Conservation (phyloP, 495 filamentous ascomycete species). For the Talaromyces borbonicus region DNA sequence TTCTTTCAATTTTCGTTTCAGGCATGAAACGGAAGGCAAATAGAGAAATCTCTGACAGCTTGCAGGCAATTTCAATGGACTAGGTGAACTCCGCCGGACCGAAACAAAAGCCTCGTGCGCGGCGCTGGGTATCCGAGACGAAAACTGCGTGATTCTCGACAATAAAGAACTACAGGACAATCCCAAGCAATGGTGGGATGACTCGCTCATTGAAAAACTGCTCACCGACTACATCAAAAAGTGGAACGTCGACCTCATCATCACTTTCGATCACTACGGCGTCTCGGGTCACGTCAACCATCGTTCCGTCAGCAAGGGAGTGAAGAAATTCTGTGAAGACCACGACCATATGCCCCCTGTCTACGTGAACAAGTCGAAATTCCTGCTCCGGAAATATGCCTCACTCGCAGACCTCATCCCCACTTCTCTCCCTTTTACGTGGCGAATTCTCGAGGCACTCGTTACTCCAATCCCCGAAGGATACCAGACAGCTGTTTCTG, state of each 20-base stretch:
- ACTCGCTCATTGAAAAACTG: slow-evolving; percentile 18
- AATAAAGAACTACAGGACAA: slow-evolving; percentile 28
- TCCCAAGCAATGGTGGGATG: slow-evolving; percentile 32
- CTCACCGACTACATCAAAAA: slow-evolving; percentile 24
- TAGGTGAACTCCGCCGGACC: slow-evolving; percentile 21
- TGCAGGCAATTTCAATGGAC: slow-evolving; percentile 31
- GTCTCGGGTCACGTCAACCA: slow-evolving; percentile 35
- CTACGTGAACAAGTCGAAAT: slow-evolving; percentile 26
- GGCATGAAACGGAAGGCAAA: background rate
- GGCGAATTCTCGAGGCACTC: slow-evolving; percentile 25
- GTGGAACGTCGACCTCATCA: slow-evolving; percentile 34
- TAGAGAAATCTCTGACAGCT: background rate
- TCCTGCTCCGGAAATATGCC: slow-evolving; percentile 29
- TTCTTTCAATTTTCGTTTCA: too few species aligned
- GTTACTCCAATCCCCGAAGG: slow-evolving; percentile 15
- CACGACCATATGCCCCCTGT: slow-evolving; percentile 19
- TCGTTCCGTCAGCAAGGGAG: slow-evolving; percentile 29
- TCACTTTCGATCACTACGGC: slow-evolving; percentile 33
- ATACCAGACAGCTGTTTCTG: background rate
- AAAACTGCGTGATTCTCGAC: slow-evolving; percentile 26
- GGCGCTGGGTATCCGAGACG: slow-evolving; percentile 21
- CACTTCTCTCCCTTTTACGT: slow-evolving; percentile 26
- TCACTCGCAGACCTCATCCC: slow-evolving; percentile 27
- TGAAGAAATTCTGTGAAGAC: slow-evolving; percentile 20
- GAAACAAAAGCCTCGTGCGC: slow-evolving; percentile 28